A percentile compares a stretch with the other conserved stretches of the same genome.
These are phyloP conservation scores for Sugiyamaella neomexicana DNA, from an alignment of 1,139 yeast species.

Conservation along the genomic window DNA sequence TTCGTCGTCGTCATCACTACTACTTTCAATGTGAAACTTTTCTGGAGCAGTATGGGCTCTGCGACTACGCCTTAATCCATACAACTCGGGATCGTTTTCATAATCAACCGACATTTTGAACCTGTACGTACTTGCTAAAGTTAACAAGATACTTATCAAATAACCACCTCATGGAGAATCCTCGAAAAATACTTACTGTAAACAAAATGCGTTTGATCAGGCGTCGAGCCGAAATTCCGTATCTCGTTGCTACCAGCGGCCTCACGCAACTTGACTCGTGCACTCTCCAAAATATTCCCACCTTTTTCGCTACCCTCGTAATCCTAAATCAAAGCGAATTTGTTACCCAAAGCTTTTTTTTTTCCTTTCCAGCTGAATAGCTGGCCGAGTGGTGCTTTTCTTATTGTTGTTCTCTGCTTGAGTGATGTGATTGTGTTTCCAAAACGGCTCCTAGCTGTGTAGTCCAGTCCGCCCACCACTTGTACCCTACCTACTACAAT, in stretches of 20 bases:
- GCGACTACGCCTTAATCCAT: slow-evolving; percentile 86
- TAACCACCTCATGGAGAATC: too few species aligned
- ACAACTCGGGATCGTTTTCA: slow-evolving; percentile 70
- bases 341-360: too few species aligned
- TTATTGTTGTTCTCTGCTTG: neutral
- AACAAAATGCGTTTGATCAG: too few species aligned
- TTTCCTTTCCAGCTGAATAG: neutral
- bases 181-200: too few species aligned
- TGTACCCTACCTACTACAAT: neutral
- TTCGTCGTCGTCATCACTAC: slow-evolving; percentile 30
- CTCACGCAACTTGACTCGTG: too few species aligned
- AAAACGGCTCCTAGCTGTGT: neutral
- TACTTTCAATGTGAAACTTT: slow-evolving; percentile 41
- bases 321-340: too few species aligned
- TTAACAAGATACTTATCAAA: too few species aligned
- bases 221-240: too few species aligned
- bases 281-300: too few species aligned
- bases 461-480: neutral
- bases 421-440: neutral
- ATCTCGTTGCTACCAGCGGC: too few species aligned
- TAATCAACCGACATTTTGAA: slow-evolving; percentile 24
- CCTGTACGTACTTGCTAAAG: neutral
- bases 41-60: slow-evolving; percentile 60
- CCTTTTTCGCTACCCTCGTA: too few species aligned
- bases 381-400: neutral